Conservation (phyloP, 2,329 filamentous ascomycete genomes). For the Alternaria solani region DNA sequence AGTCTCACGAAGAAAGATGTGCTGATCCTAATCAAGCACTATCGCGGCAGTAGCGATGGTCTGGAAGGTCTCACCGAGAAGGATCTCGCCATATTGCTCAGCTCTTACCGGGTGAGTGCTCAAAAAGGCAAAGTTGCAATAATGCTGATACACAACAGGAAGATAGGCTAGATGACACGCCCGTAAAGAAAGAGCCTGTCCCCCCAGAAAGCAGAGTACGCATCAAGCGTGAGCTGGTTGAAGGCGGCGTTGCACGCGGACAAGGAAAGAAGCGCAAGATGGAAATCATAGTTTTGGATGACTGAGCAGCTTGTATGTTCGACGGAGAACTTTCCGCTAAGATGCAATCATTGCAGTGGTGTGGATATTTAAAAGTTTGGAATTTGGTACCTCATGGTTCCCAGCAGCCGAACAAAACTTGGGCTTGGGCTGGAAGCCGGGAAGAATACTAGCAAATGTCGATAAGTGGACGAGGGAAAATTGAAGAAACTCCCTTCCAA, state of each 20-base stretch:
- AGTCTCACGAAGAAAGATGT: not conserved
- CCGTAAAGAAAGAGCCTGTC: not conserved
- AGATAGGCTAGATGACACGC: too few relatives aligned
- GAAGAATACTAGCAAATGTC: not conserved
- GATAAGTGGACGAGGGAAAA: not conserved
- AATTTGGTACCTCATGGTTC: not conserved
- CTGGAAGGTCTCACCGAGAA: not conserved
- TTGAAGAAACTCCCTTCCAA: too few relatives aligned
- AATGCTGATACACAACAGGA: too few relatives aligned
- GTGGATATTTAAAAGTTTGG: not conserved
- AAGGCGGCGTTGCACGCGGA: not conserved
- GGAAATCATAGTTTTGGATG: constrained; percentile 15
- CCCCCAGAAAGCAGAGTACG: too few relatives aligned
- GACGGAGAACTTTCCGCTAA: not conserved
- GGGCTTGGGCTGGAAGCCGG: too few relatives aligned
- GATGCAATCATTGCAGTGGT: not conserved
- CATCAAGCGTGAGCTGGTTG: not conserved
- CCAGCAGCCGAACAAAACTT: not conserved
- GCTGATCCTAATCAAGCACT: not conserved
- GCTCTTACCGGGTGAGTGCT: too few relatives aligned
- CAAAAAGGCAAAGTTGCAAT: too few relatives aligned
- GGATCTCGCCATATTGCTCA: not conserved
- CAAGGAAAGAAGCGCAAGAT: constrained; percentile 3
- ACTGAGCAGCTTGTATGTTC: not conserved
- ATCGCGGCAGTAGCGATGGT: not conserved